Base-by-base conservation (phyloP, 306 rosid genomes). In the Vigna radiata region DNA sequence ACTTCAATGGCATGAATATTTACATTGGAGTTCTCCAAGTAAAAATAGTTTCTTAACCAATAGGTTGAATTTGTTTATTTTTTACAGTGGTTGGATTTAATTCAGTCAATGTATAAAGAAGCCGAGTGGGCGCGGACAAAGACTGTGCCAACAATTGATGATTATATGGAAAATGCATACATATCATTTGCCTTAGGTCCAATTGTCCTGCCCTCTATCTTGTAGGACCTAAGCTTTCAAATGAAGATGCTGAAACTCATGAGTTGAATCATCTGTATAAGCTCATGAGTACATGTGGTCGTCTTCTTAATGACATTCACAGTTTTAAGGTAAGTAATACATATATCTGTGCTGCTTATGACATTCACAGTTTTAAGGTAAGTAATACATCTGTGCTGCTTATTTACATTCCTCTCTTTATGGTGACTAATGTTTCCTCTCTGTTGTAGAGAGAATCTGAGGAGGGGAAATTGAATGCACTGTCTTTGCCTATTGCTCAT, bases 111-210 rank as follows among this genome's bases (percentile, higher is more conserved):
- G 96, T 73, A 70, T 79, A 85, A 43, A 80, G 98, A 94, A 90
- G 87, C 95, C 44, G 82, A 87, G 81, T 90, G 96, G 95, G 23
- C 29, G 77, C 86, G 65, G 73, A 49, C 86, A 79, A 84, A 90
- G 62, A 54, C 75, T 4, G 84, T 78, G 46, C 98, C 97, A 60
- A 70, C 88, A 49, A 67, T 88, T 55, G 89, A 89, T 25, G 97
- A 90, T 3, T 95, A 95, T 55, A 92, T 90, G 91, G 66, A 73
- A 75, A 92, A 89, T 88, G 97, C 81, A 12, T 82, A 71, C 36
- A 47, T 79, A 33, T 88, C 96, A 63, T 86, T 85, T 83, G 98
- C 92, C 75, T 82, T 90, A 17, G 97, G 97, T 70, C 90, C 95
- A 25, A 85, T 87, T 7, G 90, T 75, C 95, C 97, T 41, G 70